Conservation (phyloP, 768 basidiomycete genomes). For the Russula earlei region DNA sequence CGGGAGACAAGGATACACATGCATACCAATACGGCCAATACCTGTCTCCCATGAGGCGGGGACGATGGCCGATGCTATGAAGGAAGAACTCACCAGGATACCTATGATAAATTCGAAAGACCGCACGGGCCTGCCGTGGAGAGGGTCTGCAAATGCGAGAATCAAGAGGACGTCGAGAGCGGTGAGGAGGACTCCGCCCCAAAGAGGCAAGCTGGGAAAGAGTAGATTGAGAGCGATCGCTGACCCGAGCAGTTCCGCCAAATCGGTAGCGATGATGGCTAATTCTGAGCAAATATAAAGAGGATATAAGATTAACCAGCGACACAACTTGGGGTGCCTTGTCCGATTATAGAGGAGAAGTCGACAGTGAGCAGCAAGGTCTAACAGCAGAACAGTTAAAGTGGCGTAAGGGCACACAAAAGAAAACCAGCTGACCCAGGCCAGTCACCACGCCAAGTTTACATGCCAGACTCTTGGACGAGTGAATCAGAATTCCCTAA, state of each 20-base stretch:
- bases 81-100: slow-evolving; percentile 6
- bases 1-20: slow-evolving; percentile 20
- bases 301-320: slow-evolving; percentile 37
- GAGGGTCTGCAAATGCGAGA: slow-evolving; percentile 61
- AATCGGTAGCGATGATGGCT: slow-evolving; percentile 47
- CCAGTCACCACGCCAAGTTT: slow-evolving; percentile 79
- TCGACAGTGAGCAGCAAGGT: slow-evolving; percentile 41
- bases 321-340: slow-evolving; percentile 29
- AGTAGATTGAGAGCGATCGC: slow-evolving; percentile 50
- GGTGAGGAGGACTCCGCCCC: slow-evolving; percentile 41
- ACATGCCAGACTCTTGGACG: slow-evolving; percentile 56
- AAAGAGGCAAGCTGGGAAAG: slow-evolving; percentile 40
- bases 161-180: slow-evolving; percentile 44
- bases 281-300: slow-evolving; percentile 38
- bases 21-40: slow-evolving; percentile 18
- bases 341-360: slow-evolving; percentile 38
- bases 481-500: neutral
- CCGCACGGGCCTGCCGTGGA: slow-evolving; percentile 45
- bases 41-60: slow-evolving; percentile 1
- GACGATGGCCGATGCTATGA: neutral
- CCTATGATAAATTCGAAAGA: slow-evolving; percentile 57
- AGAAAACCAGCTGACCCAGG: slow-evolving; percentile 41
- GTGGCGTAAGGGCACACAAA: neutral
- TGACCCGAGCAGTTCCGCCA: slow-evolving; percentile 51
- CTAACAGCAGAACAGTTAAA: slow-evolving; percentile 22